These are phyloP conservation scores for Talaromyces amestolkiae DNA, from an alignment of 2,329 filamentous ascomycete species.

Conservation along the genomic window DNA sequence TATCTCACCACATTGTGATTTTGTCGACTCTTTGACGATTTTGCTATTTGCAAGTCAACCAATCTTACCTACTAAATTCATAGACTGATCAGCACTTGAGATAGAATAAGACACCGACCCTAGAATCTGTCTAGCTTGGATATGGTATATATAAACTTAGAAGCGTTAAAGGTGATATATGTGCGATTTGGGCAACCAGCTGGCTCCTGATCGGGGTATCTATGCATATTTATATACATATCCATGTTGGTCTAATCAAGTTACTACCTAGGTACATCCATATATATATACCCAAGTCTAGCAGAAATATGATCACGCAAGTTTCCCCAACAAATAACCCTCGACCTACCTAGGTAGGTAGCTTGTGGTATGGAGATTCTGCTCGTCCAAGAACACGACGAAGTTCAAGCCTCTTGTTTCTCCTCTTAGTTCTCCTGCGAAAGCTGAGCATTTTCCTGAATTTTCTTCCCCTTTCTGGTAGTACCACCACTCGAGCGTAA, in stretches of 20 bases:
- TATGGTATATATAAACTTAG: no score
- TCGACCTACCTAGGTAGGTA: not conserved
- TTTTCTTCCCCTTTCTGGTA: not conserved
- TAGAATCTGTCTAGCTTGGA: no score
- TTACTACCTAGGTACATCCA: not conserved
- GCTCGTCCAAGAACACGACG: not conserved
- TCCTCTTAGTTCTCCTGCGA: not conserved
- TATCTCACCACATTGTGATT: not conserved
- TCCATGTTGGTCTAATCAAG: not conserved
- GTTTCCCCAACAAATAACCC: not conserved
- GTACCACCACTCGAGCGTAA: slow-evolving; percentile 5
- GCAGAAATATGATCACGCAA: not conserved
- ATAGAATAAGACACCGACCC: no score
- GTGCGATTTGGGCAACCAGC: not conserved
- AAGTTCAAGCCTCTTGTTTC: not conserved
- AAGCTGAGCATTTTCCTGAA: not conserved
- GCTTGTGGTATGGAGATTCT: not conserved
- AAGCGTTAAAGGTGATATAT: not conserved
- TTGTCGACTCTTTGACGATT: not conserved
- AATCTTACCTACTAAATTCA: not conserved
- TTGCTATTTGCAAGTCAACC: not conserved
- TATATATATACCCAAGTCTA: not conserved
- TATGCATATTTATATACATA: not conserved
- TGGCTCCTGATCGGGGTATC: not conserved
- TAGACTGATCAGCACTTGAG: no score